A percentile compares a stretch with the other conserved stretches of the same genome.
Evolutionary conservation across 2,329 filamentous ascomycete species (phyloP).

Genomic region (Apiospora sp.): DNA sequence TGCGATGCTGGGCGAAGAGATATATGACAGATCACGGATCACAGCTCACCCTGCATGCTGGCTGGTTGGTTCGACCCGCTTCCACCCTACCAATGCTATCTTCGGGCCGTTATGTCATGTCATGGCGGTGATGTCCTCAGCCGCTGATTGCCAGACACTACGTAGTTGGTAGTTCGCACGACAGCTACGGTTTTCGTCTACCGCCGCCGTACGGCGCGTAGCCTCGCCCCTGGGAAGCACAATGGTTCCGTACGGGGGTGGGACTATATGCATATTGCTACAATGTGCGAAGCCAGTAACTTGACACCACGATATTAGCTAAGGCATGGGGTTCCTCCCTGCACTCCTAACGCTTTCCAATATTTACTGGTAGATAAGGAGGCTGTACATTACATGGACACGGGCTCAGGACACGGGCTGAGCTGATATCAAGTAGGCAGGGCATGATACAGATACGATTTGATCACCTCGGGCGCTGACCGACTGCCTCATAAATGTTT

Average conservation of each 20-base stretch:
- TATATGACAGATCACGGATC: constrained; percentile 8
- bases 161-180: not conserved
- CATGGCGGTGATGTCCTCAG: constrained; percentile 2
- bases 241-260: not conserved
- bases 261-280: not conserved
- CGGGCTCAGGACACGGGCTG: not conserved
- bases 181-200: constrained; percentile 17
- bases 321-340: not conserved
- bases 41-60: not conserved
- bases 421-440: not conserved
- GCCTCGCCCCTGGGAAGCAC: not conserved
- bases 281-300: not conserved
- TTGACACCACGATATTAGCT: not conserved
- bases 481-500: not conserved
- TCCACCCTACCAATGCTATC: not conserved
- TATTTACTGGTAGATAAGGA: not conserved
- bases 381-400: not conserved
- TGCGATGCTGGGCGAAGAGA: not conserved
- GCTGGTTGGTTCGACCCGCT: not conserved
- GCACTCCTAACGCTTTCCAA: not conserved
- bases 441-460: not conserved
- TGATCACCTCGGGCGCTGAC: not conserved
- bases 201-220: not conserved
- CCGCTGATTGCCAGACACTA: constrained; percentile 2
- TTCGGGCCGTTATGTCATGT: constrained; percentile 16